These are phyloP conservation scores for Gynandropsis gynandra DNA, from an alignment of 345 rosid species.

Conservation along the genomic window DNA sequence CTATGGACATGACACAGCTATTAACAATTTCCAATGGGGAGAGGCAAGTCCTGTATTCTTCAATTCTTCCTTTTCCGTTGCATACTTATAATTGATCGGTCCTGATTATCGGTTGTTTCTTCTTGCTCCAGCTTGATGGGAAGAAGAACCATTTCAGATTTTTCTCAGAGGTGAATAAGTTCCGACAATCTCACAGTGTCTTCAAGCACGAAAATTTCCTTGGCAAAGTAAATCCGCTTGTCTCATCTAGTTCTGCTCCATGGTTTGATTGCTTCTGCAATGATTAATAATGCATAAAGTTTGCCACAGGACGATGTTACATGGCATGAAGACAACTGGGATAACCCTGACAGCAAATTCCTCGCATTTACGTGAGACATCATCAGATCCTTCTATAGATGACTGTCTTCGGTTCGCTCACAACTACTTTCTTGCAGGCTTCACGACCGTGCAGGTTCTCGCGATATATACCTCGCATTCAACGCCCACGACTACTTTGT, in stretches of 20 bases:
- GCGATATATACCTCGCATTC: conserved; percentile 64
- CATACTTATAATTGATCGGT: not conserved
- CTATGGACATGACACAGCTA: conserved; percentile 77
- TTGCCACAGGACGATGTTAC: conserved; percentile 63
- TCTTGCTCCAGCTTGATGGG: conserved; percentile 42
- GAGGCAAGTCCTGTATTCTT: conserved; percentile 34
- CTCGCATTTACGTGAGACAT: conserved; percentile 80
- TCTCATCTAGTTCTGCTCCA: conserved; percentile 1
- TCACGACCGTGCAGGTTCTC: conserved; percentile 45
- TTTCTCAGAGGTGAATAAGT: conserved; percentile 68
- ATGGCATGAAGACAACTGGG: conserved; percentile 96
- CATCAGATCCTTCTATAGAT: not conserved
- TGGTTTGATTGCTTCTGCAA: not conserved
- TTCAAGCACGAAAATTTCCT: conserved; percentile 62
- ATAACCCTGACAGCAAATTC: conserved; percentile 77
- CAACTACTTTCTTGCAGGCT: conserved; percentile 41
- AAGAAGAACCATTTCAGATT: conserved; percentile 63
- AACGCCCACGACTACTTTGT: conserved; percentile 69
- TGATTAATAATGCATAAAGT: conserved; percentile 15
- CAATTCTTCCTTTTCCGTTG: not conserved
- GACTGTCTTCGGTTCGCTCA: not conserved
- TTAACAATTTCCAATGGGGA: conserved; percentile 82
- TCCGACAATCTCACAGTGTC: conserved; percentile 41
- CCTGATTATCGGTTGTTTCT: not conserved
- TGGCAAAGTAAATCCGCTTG: conserved; percentile 35